phyloP scores from a whole-genome alignment of 768 basidiomycete genomes.

The Coprinellus aureogranulatus region DNA sequence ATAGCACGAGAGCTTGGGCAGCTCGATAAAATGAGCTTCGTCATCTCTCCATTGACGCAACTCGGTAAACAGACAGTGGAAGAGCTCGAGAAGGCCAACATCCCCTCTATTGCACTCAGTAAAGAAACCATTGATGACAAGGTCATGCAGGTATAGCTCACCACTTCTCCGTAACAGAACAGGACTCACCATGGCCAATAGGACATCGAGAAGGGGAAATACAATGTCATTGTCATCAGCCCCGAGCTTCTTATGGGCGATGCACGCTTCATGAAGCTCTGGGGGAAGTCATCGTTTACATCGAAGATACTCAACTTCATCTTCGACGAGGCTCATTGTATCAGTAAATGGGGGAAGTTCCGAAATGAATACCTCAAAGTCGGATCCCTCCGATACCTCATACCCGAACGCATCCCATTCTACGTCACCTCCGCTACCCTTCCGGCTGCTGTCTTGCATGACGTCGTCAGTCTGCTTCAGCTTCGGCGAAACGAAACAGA shows the following conservation, averaged over 20 bases:
- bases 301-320: conserved; percentile 25
- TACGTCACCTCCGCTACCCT: conserved; percentile 22
- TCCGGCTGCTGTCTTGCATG: conserved; percentile 10
- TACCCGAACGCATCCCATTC: conserved; percentile 12
- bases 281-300: conserved; percentile 12
- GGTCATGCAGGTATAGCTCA: conserved; percentile 17
- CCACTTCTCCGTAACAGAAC: not conserved
- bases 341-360: conserved; percentile 31
- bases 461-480: conserved; percentile 11
- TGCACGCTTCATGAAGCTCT: not conserved
- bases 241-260: conserved; percentile 13
- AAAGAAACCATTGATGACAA: conserved; percentile 12
- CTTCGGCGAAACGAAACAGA: conserved; percentile 3
- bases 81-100: conserved; percentile 9
- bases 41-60: conserved; percentile 22
- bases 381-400: conserved; percentile 12
- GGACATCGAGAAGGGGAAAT: conserved; percentile 17
- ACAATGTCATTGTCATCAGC: conserved; percentile 17
- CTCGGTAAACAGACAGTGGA: conserved; percentile 18
- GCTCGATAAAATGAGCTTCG: conserved; percentile 10
- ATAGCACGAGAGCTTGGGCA: conserved; percentile 16
- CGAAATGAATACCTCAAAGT: conserved; percentile 25
- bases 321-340: conserved; percentile 36
- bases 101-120: conserved; percentile 15
- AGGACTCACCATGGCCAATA: conserved; percentile 7